phyloP scores from a whole-genome alignment of 352 stramenopile genomes.

The Plasmopara viticola region DNA sequence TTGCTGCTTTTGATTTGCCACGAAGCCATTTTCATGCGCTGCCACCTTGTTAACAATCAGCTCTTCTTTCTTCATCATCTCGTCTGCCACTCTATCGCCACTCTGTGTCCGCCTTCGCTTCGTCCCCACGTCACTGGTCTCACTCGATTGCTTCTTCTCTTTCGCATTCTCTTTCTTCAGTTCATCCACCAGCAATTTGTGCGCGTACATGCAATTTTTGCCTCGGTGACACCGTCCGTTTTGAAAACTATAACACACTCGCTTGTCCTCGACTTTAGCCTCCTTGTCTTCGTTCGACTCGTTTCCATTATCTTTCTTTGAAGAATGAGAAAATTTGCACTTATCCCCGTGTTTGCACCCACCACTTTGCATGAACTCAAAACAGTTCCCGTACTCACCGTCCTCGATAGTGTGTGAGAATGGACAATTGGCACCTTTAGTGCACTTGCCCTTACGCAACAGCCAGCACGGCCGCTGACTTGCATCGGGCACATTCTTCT shows the following conservation, averaged over 20 bases:
- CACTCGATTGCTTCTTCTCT: constrained; percentile 13
- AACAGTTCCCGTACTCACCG: constrained; percentile 72
- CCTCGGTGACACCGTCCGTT: constrained; percentile 71
- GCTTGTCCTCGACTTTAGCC: constrained; percentile 28
- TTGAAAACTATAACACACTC: constrained; percentile 70
- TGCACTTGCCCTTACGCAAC: constrained; percentile 74
- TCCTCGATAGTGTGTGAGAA: constrained; percentile 74
- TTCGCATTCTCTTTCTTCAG: constrained; percentile 3
- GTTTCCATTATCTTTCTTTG: constrained; percentile 11
- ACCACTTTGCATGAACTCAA: constrained; percentile 71
- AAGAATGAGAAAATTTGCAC: constrained; percentile 62
- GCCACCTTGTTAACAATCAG: constrained; percentile 20
- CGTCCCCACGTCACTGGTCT: constrained; percentile 19
- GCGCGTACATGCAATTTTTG: constrained; percentile 57
- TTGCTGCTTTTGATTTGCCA: constrained; percentile 18
- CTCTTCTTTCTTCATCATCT: constrained; percentile 7
- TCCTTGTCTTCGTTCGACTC: constrained; percentile 9
- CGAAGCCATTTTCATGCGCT: constrained; percentile 34
- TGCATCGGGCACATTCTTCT: constrained; percentile 31
- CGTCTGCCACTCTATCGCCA: constrained; percentile 19
- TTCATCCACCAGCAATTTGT: constrained; percentile 41
- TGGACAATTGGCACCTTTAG: constrained; percentile 55
- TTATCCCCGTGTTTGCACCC: constrained; percentile 61
- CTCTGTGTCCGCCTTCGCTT: constrained; percentile 27
- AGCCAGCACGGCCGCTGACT: constrained; percentile 57